Conservation (phyloP, 306 rosid species). For the Comarum palustre region DNA sequence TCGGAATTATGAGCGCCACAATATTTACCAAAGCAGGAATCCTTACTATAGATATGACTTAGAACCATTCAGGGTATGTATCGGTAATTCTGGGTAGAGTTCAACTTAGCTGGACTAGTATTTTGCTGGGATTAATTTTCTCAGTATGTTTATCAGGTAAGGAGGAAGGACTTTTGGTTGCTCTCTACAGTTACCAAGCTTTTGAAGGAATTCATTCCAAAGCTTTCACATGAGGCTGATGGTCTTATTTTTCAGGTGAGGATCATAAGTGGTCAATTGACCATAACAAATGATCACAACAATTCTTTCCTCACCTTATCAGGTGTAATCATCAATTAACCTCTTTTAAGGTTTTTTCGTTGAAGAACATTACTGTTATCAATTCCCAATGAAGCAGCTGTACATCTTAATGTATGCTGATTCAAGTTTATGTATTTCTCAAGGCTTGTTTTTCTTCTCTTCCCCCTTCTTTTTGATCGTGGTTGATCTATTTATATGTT, state of each 20-base stretch:
- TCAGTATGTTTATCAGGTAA: constrained; percentile 59
- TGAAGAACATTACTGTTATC: background rate
- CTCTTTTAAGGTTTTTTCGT: background rate
- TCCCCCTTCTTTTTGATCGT: background rate
- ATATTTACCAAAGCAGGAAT: constrained; percentile 53
- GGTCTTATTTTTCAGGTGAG: constrained; percentile 94
- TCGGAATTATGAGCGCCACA: constrained; percentile 73
- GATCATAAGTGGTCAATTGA: constrained; percentile 3
- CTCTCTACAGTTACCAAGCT: constrained; percentile 85
- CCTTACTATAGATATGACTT: constrained; percentile 80
- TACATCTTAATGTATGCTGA: background rate
- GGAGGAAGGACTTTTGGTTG: constrained; percentile 96
- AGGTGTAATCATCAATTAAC: background rate
- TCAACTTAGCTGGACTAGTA: background rate
- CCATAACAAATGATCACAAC: background rate
- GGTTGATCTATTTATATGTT: background rate
- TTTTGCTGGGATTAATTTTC: constrained; percentile 30
- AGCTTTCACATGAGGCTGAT: constrained; percentile 91
- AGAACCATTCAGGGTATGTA: constrained; percentile 89
- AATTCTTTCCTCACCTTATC: background rate
- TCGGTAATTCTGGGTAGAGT: constrained; percentile 11
- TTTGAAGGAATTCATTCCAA: constrained; percentile 80
- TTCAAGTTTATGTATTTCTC: background rate
- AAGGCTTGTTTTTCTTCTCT: background rate
- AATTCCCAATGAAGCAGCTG: background rate